These are phyloP conservation scores for Umbellularia californica DNA, from an alignment of 164 flowering plant genomes.

Conservation along the genomic window DNA sequence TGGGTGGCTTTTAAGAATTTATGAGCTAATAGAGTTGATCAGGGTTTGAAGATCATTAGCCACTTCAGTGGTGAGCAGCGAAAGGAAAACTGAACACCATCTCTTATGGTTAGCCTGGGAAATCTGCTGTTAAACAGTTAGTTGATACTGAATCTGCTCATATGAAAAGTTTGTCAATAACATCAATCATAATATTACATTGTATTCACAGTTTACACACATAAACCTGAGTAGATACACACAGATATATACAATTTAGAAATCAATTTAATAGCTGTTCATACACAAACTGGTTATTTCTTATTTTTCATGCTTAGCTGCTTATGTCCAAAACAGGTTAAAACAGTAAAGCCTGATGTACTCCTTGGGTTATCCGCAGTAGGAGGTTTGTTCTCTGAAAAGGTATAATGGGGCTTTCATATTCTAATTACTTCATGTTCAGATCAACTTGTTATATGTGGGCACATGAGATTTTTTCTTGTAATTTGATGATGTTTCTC, in stretches of 20 bases:
- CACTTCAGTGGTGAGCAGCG: too few relatives aligned
- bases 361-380: slow-evolving; percentile 97
- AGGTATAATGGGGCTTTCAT: slow-evolving; percentile 40
- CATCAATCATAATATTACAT: too few relatives aligned
- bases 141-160: neutral
- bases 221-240: too few relatives aligned
- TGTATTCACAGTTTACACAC: too few relatives aligned
- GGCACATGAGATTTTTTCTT: neutral
- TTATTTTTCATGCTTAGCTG: neutral
- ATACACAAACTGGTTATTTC: too few relatives aligned
- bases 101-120: too few relatives aligned
- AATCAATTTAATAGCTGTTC: too few relatives aligned
- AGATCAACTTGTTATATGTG: neutral
- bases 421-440: neutral
- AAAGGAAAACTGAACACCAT: too few relatives aligned
- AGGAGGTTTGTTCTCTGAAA: slow-evolving; percentile 89
- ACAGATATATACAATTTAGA: too few relatives aligned
- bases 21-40: too few relatives aligned
- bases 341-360: slow-evolving; percentile 90
- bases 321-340: slow-evolving; percentile 45
- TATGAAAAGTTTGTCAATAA: neutral
- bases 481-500: neutral
- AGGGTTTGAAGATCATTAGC: too few relatives aligned
- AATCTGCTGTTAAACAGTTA: neutral
- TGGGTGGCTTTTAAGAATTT: too few relatives aligned